Evolutionary conservation across 495 filamentous ascomycete species (phyloP).

Genomic region (Trichocladium antarcticum): DNA sequence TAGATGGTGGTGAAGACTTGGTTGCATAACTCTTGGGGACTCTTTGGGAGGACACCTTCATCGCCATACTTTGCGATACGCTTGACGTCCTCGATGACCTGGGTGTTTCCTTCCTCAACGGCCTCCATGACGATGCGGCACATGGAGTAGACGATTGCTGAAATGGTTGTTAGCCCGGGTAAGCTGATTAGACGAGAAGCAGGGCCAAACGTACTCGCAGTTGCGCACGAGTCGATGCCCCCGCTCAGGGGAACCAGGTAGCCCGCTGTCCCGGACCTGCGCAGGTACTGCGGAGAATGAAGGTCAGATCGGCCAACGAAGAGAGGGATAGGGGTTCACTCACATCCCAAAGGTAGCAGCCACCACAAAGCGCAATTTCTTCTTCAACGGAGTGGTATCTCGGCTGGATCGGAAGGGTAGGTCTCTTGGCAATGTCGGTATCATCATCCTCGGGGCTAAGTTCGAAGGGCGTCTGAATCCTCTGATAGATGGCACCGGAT

Average conservation of each 20-base stretch:
- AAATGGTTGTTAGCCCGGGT: slow-evolving; percentile 8
- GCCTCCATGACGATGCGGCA: slow-evolving; percentile 60
- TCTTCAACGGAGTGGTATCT: slow-evolving; percentile 57
- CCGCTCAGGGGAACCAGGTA: slow-evolving; percentile 51
- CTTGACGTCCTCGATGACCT: slow-evolving; percentile 61
- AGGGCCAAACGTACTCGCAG: slow-evolving; percentile 26
- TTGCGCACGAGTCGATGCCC: slow-evolving; percentile 60
- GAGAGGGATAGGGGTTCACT: neutral
- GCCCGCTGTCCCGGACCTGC: slow-evolving; percentile 50
- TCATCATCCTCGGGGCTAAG: slow-evolving; percentile 31
- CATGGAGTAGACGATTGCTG: slow-evolving; percentile 68
- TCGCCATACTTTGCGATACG: slow-evolving; percentile 48
- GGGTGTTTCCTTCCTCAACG: slow-evolving; percentile 43
- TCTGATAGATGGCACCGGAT: slow-evolving; percentile 27
- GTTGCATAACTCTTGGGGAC: slow-evolving; percentile 51
- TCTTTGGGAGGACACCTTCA: slow-evolving; percentile 43
- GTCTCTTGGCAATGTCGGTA: slow-evolving; percentile 18
- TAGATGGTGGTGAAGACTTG: slow-evolving; percentile 61
- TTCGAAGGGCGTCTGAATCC: slow-evolving; percentile 32
- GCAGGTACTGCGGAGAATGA: slow-evolving; percentile 42
- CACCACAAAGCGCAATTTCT: slow-evolving; percentile 61
- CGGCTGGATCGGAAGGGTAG: slow-evolving; percentile 27
- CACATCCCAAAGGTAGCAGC: slow-evolving; percentile 69
- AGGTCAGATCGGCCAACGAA: neutral
- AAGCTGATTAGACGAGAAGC: neutral